Conservation (phyloP, 2,329 filamentous ascomycete genomes). For the Neopestalotiopsis rosae region DNA sequence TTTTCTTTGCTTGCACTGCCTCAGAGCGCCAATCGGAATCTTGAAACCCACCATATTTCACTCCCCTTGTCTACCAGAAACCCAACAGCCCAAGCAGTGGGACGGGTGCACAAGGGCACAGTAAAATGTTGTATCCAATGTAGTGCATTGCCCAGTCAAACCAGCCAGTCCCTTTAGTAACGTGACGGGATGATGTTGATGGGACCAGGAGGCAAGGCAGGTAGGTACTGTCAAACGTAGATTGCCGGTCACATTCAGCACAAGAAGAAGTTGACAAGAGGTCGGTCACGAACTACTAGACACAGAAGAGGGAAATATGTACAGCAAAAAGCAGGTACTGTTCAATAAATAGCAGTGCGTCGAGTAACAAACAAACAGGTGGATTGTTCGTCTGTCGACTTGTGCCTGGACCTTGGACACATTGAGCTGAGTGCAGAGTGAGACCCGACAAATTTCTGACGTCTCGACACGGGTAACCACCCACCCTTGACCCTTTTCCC, state of each 20-base stretch:
- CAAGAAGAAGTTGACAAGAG: too few species aligned
- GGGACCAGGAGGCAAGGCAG: too few species aligned
- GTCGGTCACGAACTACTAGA: not conserved
- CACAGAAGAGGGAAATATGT: not conserved
- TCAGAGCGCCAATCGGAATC: conserved; percentile 14
- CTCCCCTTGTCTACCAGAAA: not conserved
- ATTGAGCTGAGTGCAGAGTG: conserved; percentile 1
- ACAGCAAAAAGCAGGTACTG: not conserved
- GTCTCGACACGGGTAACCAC: conserved; percentile 12
- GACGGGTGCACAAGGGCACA: not conserved
- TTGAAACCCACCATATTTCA: conserved; percentile 10
- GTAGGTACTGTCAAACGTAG: too few species aligned
- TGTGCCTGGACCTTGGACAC: not conserved
- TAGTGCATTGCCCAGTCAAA: not conserved
- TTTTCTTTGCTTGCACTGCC: conserved; percentile 15
- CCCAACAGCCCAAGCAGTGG: not conserved
- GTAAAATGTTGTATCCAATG: not conserved
- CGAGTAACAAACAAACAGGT: not conserved
- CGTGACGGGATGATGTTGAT: not conserved
- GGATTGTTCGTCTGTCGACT: not conserved
- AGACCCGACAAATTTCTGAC: conserved; percentile 18
- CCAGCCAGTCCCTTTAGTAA: not conserved
- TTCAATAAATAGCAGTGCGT: not conserved
- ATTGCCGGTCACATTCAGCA: too few species aligned
- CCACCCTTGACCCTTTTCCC: conserved; percentile 15